Conservation (phyloP, 352 stramenopile species). For the Pythium graminicola region DNA sequence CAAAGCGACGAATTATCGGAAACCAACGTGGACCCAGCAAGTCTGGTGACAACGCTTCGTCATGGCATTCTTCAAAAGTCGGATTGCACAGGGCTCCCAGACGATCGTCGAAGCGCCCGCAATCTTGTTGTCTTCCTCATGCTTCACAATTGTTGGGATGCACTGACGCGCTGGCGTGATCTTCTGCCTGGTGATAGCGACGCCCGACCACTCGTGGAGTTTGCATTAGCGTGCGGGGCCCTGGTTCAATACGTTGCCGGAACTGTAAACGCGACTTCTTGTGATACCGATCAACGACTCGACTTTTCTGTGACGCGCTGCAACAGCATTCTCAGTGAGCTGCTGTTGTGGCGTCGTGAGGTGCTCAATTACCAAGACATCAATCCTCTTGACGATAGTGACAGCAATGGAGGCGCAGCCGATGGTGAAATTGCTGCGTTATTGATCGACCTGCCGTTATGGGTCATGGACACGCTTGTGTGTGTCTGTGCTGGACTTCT, state of each 20-base stretch:
- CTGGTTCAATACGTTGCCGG: constrained; percentile 32
- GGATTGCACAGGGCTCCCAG: not conserved
- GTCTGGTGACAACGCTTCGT: constrained; percentile 1
- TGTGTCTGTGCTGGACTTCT: constrained; percentile 59
- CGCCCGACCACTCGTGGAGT: constrained; percentile 25
- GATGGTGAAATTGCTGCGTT: constrained; percentile 24
- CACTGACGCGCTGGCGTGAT: constrained; percentile 36
- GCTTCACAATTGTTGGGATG: constrained; percentile 48
- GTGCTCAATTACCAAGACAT: constrained; percentile 1
- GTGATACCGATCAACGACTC: not conserved
- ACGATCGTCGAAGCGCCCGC: not conserved
- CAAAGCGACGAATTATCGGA: constrained; percentile 28
- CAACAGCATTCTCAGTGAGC: constrained; percentile 18
- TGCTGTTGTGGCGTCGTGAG: constrained; percentile 11
- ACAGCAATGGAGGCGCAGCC: not conserved
- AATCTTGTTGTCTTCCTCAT: constrained; percentile 54
- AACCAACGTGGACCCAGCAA: constrained; percentile 15
- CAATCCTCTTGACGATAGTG: constrained; percentile 3
- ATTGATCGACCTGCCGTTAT: constrained; percentile 52
- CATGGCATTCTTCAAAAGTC: constrained; percentile 10
- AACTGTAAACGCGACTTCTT: constrained; percentile 8
- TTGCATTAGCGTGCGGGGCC: constrained; percentile 38
- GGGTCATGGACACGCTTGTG: constrained; percentile 61
- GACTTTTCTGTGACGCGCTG: constrained; percentile 15
- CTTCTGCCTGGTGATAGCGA: constrained; percentile 1